These are phyloP conservation scores for Phellopilus nigrolimitatus DNA, from an alignment of 1,284 basidiomycete genomes.

Conservation along the genomic window DNA sequence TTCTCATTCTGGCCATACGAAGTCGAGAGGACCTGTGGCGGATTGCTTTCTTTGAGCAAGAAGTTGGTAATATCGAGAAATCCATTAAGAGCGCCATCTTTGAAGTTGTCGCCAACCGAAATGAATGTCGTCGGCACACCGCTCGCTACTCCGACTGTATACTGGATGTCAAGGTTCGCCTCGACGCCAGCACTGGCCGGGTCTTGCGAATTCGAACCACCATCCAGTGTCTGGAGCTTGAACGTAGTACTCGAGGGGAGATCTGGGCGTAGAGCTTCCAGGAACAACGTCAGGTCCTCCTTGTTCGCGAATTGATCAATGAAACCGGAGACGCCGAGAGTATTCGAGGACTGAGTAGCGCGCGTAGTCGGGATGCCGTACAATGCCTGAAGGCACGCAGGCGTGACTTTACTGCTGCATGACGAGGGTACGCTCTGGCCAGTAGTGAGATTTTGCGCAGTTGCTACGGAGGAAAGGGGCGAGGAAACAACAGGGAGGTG, in stretches of 20 bases:
- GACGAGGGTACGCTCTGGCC: constrained; percentile 19
- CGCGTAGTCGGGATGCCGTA: constrained; percentile 23
- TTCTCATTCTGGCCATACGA: constrained; percentile 28
- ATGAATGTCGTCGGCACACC: constrained; percentile 25
- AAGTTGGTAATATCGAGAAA: constrained; percentile 34
- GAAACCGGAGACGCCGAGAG: constrained; percentile 24
- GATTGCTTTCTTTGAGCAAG: constrained; percentile 23
- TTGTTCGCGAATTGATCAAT: constrained; percentile 24
- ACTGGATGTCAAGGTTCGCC: constrained; percentile 35
- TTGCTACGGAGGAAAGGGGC: constrained; percentile 2
- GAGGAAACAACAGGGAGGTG: constrained; percentile 15
- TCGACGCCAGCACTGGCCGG: constrained; percentile 25
- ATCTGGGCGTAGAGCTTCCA: constrained; percentile 20
- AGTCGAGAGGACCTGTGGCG: constrained; percentile 30
- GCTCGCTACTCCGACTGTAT: constrained; percentile 30
- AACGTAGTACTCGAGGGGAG: too few relatives aligned
- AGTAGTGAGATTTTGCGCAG: constrained; percentile 11
- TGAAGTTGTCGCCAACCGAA: constrained; percentile 22
- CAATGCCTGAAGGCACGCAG: constrained; percentile 21
- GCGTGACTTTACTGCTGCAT: constrained; percentile 17
- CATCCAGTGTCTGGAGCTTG: constrained; percentile 21
- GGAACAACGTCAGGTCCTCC: constrained; percentile 21
- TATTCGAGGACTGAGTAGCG: constrained; percentile 20
- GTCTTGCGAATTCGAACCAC: constrained; percentile 24
- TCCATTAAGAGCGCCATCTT: constrained; percentile 22